A percentile compares a stretch with the other conserved stretches of the same genome.
These are phyloP conservation scores for Rhododendron kiyosumense DNA, from an alignment of 148 eudicot genomes.

Conservation along the genomic window DNA sequence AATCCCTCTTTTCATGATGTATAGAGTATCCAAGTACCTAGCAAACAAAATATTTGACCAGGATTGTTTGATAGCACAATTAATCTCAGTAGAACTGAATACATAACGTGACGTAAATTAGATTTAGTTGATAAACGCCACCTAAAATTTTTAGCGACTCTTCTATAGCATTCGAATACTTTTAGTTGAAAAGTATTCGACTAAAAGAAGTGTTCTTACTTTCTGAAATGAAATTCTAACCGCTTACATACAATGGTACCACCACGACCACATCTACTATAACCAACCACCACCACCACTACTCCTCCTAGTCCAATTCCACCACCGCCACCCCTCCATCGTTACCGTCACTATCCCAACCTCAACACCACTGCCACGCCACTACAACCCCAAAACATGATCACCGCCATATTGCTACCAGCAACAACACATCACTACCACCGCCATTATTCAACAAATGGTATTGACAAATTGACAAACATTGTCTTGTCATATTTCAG, in stretches of 20 bases:
- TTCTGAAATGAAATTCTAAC: neutral
- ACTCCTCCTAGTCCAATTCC: neutral
- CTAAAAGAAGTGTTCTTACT: neutral
- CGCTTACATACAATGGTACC: neutral
- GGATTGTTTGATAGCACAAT: neutral
- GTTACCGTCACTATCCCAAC: neutral
- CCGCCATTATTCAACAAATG: neutral
- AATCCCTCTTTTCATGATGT: too few species aligned
- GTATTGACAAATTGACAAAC: neutral
- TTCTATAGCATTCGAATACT: neutral
- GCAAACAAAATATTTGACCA: neutral
- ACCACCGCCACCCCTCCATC: neutral
- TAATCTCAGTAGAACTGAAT: neutral
- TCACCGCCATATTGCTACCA: neutral
- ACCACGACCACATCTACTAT: neutral
- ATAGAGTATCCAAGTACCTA: too few species aligned
- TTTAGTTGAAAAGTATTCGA: neutral
- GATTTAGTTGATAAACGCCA: neutral
- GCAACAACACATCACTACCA: neutral
- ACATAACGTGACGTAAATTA: neutral
- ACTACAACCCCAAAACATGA: neutral
- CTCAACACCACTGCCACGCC: neutral
- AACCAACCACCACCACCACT: neutral
- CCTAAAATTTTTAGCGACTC: neutral
- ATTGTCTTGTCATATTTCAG: neutral